Evolutionary conservation across 2,329 filamentous ascomycete species (phyloP).

Genomic region (Exophiala oligosperma): DNA sequence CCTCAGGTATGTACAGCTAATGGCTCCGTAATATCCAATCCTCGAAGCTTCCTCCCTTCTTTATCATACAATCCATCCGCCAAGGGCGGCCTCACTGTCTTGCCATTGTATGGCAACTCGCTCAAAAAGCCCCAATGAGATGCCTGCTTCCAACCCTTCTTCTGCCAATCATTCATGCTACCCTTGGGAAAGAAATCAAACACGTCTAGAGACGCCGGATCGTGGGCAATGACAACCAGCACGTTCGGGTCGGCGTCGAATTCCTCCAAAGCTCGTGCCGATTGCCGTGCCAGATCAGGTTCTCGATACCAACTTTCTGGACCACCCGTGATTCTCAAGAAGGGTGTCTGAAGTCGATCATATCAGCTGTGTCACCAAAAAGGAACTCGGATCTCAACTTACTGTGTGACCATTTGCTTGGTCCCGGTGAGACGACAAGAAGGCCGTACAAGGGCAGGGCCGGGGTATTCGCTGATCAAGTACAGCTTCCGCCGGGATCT

Average conservation of each 20-base stretch:
- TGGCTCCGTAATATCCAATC: neutral
- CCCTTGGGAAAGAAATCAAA: conserved; percentile 29
- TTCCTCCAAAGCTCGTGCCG: conserved; percentile 26
- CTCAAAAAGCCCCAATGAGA: conserved; percentile 11
- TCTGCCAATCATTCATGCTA: conserved; percentile 35
- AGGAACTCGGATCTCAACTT: neutral
- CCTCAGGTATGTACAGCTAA: neutral
- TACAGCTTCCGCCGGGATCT: conserved; percentile 4
- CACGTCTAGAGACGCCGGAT: conserved; percentile 27
- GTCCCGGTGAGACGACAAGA: conserved; percentile 29
- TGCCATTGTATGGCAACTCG: conserved; percentile 5
- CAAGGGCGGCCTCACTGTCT: neutral
- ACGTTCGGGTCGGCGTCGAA: conserved; percentile 32
- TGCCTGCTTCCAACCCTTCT: conserved; percentile 33
- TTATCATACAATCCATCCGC: neutral
- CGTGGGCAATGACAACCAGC: conserved; percentile 33
- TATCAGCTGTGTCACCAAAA: neutral
- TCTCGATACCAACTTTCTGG: conserved; percentile 23
- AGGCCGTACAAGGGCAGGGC: conserved; percentile 29
- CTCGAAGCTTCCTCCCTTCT: neutral
- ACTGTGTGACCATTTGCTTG: neutral
- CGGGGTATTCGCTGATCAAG: neutral
- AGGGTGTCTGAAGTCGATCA: neutral
- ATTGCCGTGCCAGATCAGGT: conserved; percentile 23
- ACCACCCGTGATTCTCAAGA: conserved; percentile 1